Evolutionary conservation across 1,284 basidiomycete genomes (phyloP).

Genomic region (Grifola frondosa): DNA sequence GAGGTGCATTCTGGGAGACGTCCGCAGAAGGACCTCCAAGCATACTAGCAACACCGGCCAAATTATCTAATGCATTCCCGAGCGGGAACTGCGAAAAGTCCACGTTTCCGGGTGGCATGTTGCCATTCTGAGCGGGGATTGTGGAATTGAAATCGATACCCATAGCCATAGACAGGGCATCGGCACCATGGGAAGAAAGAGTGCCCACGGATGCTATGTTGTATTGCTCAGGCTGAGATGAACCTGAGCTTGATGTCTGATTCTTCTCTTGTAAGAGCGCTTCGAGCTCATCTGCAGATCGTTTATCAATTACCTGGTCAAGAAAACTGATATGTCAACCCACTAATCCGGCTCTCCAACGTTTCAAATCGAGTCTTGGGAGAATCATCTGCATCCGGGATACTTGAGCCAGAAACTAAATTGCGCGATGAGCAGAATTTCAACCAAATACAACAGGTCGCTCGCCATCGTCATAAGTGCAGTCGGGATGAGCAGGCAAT

Average conservation of each 20-base stretch:
- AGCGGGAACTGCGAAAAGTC: conserved; percentile 7
- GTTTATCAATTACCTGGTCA: neutral
- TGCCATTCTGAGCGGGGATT: too few species aligned
- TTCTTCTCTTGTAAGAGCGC: conserved; percentile 42
- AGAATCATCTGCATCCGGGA: conserved; percentile 39
- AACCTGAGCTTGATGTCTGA: conserved; percentile 6
- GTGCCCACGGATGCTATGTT: neutral
- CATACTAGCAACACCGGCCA: conserved; percentile 19
- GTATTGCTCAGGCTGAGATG: neutral
- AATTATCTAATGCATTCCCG: conserved; percentile 18
- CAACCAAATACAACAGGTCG: neutral
- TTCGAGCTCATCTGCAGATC: conserved; percentile 60
- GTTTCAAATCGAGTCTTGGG: conserved; percentile 60
- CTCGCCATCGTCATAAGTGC: conserved; percentile 66
- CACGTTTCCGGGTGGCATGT: too few species aligned
- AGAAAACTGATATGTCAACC: conserved; percentile 25
- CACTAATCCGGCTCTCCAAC: conserved; percentile 66
- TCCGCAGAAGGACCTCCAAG: conserved; percentile 1
- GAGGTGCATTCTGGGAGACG: neutral
- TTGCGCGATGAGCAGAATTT: neutral
- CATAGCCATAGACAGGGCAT: too few species aligned
- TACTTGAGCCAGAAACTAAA: conserved; percentile 39
- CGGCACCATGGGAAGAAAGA: too few species aligned
- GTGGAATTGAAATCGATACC: neutral
- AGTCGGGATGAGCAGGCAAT: conserved; percentile 55